These are phyloP conservation scores for Amaranthus tricolor DNA, from an alignment of 179 eudicot species.

Conservation along the genomic window DNA sequence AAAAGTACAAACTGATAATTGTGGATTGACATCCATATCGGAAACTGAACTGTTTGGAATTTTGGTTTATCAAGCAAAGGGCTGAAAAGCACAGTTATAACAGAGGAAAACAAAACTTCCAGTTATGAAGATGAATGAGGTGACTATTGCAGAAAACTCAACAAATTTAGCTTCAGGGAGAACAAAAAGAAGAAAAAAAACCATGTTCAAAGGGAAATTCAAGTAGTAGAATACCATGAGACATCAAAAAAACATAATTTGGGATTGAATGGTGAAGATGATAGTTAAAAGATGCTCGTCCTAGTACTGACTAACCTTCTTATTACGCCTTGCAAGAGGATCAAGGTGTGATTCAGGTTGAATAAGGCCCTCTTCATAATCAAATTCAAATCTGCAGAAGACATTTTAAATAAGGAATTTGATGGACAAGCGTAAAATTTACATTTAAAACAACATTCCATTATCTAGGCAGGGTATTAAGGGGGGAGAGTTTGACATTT, in stretches of 20 bases:
- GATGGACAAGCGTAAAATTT: neutral
- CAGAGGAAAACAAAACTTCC: too few relatives aligned
- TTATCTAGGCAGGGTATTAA: neutral
- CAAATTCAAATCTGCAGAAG: slow-evolving; percentile 19
- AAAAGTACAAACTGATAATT: neutral
- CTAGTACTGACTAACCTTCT: slow-evolving; percentile 24
- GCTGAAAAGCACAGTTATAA: too few relatives aligned
- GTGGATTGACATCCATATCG: neutral
- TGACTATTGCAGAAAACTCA: too few relatives aligned
- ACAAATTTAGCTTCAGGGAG: too few relatives aligned
- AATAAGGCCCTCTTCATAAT: neutral
- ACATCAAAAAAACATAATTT: neutral
- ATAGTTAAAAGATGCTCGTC: neutral
- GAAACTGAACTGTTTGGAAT: neutral
- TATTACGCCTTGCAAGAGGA: slow-evolving; percentile 26
- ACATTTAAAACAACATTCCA: neutral
- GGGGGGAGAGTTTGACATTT: too few relatives aligned
- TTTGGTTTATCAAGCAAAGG: too few relatives aligned
- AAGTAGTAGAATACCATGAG: too few relatives aligned
- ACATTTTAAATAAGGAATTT: neutral
- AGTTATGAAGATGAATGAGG: too few relatives aligned
- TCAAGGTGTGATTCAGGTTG: slow-evolving; percentile 25
- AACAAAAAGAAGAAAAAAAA: too few relatives aligned
- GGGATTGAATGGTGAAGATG: neutral
- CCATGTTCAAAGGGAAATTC: too few relatives aligned